Evolutionary conservation across 2,329 filamentous ascomycete species (phyloP).

Genomic region (Exophiala sp.): DNA sequence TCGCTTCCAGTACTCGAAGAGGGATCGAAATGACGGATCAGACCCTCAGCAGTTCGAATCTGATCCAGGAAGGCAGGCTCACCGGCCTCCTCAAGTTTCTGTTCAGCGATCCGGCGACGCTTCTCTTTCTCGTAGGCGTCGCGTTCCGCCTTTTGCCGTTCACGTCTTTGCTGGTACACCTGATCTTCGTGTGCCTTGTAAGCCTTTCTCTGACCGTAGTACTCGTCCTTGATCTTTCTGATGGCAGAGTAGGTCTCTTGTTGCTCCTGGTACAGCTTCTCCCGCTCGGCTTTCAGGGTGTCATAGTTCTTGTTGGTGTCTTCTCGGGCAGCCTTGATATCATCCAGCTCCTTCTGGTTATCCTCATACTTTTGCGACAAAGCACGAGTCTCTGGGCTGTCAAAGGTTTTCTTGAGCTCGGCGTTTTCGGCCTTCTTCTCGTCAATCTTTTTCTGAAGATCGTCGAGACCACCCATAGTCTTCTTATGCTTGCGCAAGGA

Average conservation of each 20-base stretch:
- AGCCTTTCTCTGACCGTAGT: conserved; percentile 79
- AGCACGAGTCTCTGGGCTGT: conserved; percentile 87
- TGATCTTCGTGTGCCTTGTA: conserved; percentile 79
- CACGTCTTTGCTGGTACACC: conserved; percentile 68
- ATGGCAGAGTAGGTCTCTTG: conserved; percentile 80
- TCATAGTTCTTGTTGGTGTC: conserved; percentile 85
- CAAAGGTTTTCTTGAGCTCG: conserved; percentile 80
- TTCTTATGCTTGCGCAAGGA: conserved; percentile 84
- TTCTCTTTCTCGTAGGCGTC: conserved; percentile 51
- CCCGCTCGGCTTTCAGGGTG: conserved; percentile 77
- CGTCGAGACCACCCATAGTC: conserved; percentile 81
- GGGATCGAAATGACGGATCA: conserved; percentile 90
- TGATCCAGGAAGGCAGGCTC: conserved; percentile 89
- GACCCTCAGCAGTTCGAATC: conserved; percentile 80
- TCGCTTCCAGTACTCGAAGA: conserved; percentile 64
- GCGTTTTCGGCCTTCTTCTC: conserved; percentile 83
- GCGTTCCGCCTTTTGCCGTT: conserved; percentile 77
- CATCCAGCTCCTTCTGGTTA: conserved; percentile 82
- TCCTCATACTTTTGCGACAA: conserved; percentile 80
- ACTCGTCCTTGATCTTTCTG: conserved; percentile 84
- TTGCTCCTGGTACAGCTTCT: conserved; percentile 78
- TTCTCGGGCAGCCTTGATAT: conserved; percentile 89
- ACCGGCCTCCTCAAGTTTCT: conserved; percentile 50
- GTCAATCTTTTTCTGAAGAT: conserved; percentile 83
- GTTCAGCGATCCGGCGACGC: conserved; percentile 52